phyloP scores from a whole-genome alignment of 805 yeast genomes.

The Kodamaea jinghongensis region DNA sequence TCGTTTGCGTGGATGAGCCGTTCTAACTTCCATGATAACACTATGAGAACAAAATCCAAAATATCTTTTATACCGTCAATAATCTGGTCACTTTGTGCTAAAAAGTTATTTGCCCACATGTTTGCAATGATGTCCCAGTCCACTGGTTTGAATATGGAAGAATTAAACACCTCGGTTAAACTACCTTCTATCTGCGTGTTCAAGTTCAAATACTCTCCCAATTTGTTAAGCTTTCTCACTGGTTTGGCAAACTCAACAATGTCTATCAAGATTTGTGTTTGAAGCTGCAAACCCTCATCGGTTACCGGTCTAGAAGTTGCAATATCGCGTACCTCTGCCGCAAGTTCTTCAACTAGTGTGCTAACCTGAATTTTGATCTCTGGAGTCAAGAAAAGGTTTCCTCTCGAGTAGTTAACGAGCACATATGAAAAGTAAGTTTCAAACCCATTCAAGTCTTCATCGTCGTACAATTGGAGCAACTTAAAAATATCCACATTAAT shows the following conservation, averaged over 20 bases:
- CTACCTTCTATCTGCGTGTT: slow-evolving; percentile 1
- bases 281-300: slow-evolving; percentile 15
- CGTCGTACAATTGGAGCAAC: slow-evolving; percentile 18
- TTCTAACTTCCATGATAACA: slow-evolving; percentile 36
- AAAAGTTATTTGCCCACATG: slow-evolving; percentile 21
- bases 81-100: slow-evolving; percentile 13
- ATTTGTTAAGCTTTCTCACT: slow-evolving; percentile 22
- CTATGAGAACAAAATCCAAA: slow-evolving; percentile 24
- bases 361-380: slow-evolving; percentile 24
- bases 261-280: slow-evolving; percentile 14
- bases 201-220: slow-evolving; percentile 26
- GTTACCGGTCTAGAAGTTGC: slow-evolving; percentile 11
- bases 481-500: slow-evolving; percentile 24
- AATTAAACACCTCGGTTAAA: slow-evolving; percentile 13
- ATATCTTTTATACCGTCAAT: slow-evolving; percentile 17
- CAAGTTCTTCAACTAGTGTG: slow-evolving; percentile 23
- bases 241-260: slow-evolving; percentile 16
- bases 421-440: slow-evolving; percentile 15
- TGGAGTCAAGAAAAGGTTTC: slow-evolving; percentile 16
- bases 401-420: slow-evolving; percentile 11
- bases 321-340: slow-evolving; percentile 16
- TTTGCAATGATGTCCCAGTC: slow-evolving; percentile 19
- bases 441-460: slow-evolving; percentile 6
- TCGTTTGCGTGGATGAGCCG: slow-evolving; percentile 25
- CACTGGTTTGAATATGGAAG: slow-evolving; percentile 15